These are phyloP conservation scores for Tilletia indica DNA, from an alignment of 1,284 basidiomycete genomes.

Conservation along the genomic window DNA sequence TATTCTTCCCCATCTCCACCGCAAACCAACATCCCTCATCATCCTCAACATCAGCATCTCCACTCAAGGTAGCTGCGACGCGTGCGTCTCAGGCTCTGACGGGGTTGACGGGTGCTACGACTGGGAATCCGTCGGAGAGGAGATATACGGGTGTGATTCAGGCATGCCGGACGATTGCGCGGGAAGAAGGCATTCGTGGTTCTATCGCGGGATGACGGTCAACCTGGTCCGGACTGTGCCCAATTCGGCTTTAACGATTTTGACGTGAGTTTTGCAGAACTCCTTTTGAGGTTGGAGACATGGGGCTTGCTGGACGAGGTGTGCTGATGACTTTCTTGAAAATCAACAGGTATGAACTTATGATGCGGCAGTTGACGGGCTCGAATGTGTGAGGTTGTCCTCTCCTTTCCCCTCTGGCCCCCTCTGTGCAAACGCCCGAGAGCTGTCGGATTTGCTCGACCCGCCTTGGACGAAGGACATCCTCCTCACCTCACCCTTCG, in stretches of 20 bases:
- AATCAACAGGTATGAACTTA: conserved; percentile 42
- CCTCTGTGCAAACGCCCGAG: no score
- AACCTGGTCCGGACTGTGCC: conserved; percentile 53
- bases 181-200: conserved; percentile 46
- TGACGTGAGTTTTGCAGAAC: conserved; percentile 33
- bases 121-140: conserved; percentile 11
- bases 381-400: not conserved
- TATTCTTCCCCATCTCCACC: not conserved
- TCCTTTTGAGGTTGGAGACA: no score
- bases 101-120: not conserved
- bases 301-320: no score
- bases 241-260: conserved; percentile 49
- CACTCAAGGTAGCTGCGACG: not conserved
- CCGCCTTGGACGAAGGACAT: no score
- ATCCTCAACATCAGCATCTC: not conserved
- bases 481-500: no score
- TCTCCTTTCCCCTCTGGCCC: no score
- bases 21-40: not conserved
- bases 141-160: conserved; percentile 45
- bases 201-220: conserved; percentile 53
- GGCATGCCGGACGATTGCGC: conserved; percentile 33
- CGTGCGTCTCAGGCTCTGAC: not conserved
- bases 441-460: no score
- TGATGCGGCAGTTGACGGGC: conserved; percentile 44
- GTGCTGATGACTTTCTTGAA: not conserved